These are phyloP conservation scores for Pelargonium cotyledonis DNA, from an alignment of 441 rosid genomes.

Conservation along the genomic window DNA sequence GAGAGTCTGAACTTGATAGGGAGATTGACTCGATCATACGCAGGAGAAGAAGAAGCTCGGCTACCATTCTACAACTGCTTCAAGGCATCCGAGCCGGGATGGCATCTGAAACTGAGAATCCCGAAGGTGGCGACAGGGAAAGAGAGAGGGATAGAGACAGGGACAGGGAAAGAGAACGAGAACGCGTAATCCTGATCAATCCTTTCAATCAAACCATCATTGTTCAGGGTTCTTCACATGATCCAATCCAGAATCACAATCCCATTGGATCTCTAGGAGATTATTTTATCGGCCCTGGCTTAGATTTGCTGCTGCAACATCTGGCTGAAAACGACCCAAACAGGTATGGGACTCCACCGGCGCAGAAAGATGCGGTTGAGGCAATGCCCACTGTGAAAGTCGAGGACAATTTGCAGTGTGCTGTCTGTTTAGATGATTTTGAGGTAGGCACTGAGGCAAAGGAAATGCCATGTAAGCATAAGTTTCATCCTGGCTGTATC, in stretches of 20 bases:
- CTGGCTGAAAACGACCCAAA: slow-evolving; percentile 47
- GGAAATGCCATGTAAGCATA: slow-evolving; percentile 68
- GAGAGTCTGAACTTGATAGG: slow-evolving; percentile 49
- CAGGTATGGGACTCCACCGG: slow-evolving; percentile 53
- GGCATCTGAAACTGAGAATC: slow-evolving; percentile 51
- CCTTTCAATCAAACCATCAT: slow-evolving; percentile 58
- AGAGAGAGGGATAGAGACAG: slow-evolving; percentile 33
- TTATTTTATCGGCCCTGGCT: slow-evolving; percentile 56
- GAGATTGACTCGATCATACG: slow-evolving; percentile 59
- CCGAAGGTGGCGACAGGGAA: slow-evolving; percentile 33
- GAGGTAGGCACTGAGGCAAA: slow-evolving; percentile 42
- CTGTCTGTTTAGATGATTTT: slow-evolving; percentile 59
- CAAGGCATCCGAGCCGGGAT: slow-evolving; percentile 68
- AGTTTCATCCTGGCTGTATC: slow-evolving; percentile 52
- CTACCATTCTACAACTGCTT: slow-evolving; percentile 58
- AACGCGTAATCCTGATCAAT: slow-evolving; percentile 56
- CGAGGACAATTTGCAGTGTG: slow-evolving; percentile 40
- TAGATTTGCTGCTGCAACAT: slow-evolving; percentile 49
- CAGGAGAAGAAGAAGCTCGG: slow-evolving; percentile 68
- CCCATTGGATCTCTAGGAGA: slow-evolving; percentile 54
- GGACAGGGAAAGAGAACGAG: slow-evolving; percentile 39
- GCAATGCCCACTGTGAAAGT: slow-evolving; percentile 36
- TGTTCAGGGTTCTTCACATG: slow-evolving; percentile 43
- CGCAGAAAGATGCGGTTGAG: slow-evolving; percentile 47
- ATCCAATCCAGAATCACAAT: slow-evolving; percentile 30